Evolutionary conservation across 2,329 filamentous ascomycete genomes (phyloP).

Genomic region (Ophiostoma ips): DNA sequence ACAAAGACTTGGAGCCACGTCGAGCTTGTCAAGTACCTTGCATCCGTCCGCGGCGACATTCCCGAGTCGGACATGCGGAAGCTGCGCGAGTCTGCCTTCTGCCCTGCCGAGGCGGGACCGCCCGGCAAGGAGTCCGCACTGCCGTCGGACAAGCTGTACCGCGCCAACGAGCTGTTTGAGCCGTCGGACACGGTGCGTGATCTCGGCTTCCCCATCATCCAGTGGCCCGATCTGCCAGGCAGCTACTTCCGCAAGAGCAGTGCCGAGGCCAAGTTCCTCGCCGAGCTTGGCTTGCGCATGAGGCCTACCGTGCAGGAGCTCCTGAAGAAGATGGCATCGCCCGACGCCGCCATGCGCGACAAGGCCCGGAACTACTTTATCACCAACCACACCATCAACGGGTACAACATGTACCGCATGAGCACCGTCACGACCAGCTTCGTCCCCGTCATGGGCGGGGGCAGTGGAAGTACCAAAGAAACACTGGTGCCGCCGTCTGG

Average conservation of each 20-base stretch:
- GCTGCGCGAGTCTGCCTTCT: conserved; percentile 64
- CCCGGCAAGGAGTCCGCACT: conserved; percentile 39
- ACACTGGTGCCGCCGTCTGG: conserved; percentile 56
- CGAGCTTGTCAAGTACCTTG: conserved; percentile 85
- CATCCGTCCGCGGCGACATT: conserved; percentile 82
- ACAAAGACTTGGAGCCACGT: conserved; percentile 72
- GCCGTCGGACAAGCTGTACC: conserved; percentile 44
- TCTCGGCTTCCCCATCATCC: conserved; percentile 60
- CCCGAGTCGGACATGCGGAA: conserved; percentile 67
- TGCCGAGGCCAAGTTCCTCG: conserved; percentile 61
- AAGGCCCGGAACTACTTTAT: conserved; percentile 73
- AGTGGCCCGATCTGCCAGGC: conserved; percentile 59
- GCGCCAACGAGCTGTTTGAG: conserved; percentile 67
- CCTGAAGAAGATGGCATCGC: conserved; percentile 60
- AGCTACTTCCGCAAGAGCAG: conserved; percentile 52
- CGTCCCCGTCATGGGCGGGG: neutral
- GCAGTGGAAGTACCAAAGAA: conserved; percentile 22
- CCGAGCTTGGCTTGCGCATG: conserved; percentile 55
- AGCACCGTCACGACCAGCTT: conserved; percentile 10
- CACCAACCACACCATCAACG: conserved; percentile 61
- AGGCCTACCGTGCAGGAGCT: conserved; percentile 61
- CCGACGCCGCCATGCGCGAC: conserved; percentile 44
- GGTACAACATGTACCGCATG: conserved; percentile 54
- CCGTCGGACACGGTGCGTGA: conserved; percentile 57
- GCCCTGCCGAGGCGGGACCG: conserved; percentile 58